Base-by-base conservation (phyloP, 78 protist genomes). In the Kipferlia bialata region DNA sequence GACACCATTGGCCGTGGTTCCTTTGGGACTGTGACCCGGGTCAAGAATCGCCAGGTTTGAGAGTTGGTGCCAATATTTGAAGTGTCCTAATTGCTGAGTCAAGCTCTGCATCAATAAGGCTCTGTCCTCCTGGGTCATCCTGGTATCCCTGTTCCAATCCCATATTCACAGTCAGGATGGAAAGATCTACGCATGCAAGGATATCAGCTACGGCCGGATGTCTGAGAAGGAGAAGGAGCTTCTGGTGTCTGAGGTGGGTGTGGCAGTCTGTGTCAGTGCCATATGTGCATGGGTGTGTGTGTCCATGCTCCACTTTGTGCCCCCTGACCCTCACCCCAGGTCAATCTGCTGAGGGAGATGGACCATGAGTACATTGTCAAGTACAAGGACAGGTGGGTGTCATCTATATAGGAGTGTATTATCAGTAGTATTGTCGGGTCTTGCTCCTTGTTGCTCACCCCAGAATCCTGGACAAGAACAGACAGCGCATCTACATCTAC, bases 221-320 rank as follows among this genome's bases (percentile, higher is more conserved):
- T 48, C 54, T 64, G 90, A 85, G 62, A 81, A 73, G 64, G 94
- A 89, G 39, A 86, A 86, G 71, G 64, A 76, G 67, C 59, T 71
- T 53, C 70, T 89, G 1, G 94, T 89, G 24, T 34, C 64, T 36
- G 96, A 91, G 62, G 96, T n/a, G n/a, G n/a, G n/a, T n/a, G n/a
- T n/a, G n/a, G n/a, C n/a, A n/a, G 83, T 26, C 82, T 85, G 57
- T 75, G 85, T n/a, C n/a, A n/a, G n/a, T n/a, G n/a, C n/a, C n/a
- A n/a, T n/a, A n/a, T n/a, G n/a, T n/a, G n/a, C n/a, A n/a, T n/a
- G n/a, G n/a, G n/a, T n/a, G n/a, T n/a, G n/a, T n/a, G n/a, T n/a
- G n/a, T n/a, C n/a, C n/a, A n/a, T n/a, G n/a, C n/a, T n/a, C n/a
- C n/a, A n/a, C n/a, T n/a, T n/a, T n/a, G n/a, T n/a, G n/a, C n/a